phyloP scores from a whole-genome alignment of 768 basidiomycete species.

The Boletus reticuloceps region DNA sequence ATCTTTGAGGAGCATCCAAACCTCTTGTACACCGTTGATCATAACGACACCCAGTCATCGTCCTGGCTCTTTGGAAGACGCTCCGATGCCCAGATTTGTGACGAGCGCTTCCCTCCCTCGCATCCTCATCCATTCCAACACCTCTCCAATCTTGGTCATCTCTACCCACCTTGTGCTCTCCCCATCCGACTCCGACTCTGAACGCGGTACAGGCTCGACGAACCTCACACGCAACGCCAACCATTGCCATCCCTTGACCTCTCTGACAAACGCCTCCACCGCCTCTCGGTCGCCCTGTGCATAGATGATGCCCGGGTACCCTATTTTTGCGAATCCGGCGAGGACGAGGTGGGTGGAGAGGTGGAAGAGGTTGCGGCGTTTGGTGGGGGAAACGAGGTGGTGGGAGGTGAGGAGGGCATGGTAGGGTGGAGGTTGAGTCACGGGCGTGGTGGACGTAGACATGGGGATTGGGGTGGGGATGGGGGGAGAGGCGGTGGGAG shows the following conservation, averaged over 20 bases:
- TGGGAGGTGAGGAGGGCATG: slow-evolving; percentile 74
- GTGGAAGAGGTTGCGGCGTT: slow-evolving; percentile 53
- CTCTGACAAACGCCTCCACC: slow-evolving; percentile 56
- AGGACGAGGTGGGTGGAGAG: slow-evolving; percentile 56
- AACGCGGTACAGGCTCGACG: slow-evolving; percentile 38
- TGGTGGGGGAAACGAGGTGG: slow-evolving; percentile 63
- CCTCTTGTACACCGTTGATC: no score
- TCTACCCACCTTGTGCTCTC: slow-evolving; percentile 47
- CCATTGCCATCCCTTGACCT: slow-evolving; percentile 79
- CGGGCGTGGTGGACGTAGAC: background rate
- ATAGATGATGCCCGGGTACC: background rate
- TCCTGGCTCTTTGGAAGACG: slow-evolving; percentile 12
- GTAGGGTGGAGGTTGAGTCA: slow-evolving; percentile 23
- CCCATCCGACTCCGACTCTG: background rate
- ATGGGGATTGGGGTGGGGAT: background rate
- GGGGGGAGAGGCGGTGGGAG: background rate
- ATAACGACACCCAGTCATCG: background rate
- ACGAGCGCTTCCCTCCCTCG: slow-evolving; percentile 55
- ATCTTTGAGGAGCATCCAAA: no score
- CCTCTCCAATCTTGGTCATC: slow-evolving; percentile 67
- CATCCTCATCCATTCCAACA: slow-evolving; percentile 62
- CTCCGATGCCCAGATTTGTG: slow-evolving; percentile 66
- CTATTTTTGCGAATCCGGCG: slow-evolving; percentile 69
- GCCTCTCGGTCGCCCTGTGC: background rate
- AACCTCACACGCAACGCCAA: slow-evolving; percentile 65